Evolutionary conservation across 345 rosid genomes (phyloP), one percentile per base, ranked within the genome.

Genomic region (Bretschneidera sinensis): DNA sequence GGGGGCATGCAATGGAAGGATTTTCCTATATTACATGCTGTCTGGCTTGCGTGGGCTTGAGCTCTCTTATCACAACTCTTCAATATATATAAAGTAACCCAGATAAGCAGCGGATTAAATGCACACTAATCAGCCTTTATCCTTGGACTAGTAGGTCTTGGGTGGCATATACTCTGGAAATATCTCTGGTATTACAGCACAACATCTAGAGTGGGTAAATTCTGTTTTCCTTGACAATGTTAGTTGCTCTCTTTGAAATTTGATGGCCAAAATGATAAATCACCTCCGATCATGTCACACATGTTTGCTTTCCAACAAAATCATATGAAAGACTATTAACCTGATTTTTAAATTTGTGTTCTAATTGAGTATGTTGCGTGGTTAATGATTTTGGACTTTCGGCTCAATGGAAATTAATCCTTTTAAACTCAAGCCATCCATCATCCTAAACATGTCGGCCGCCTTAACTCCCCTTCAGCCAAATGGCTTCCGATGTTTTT

Each of bases 181-280:
- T 66, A 83, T 66, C 56, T 78, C 99, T 0, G 95, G 99, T 31
- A 82, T 89, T 63, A 89, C 96, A 0, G 97, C 95, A 68, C 98
- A 89, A 62, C 97, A 92, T 79, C 79, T 89, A 19, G 98, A 92
- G 81, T 89, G 96, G 96, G 97, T 89, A 70, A 76, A 65, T 66
- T 63, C 43, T 70, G 51, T 31, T 64, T 54, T 57, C 17, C 35
- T 59, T 25, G 54, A 55, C 34, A 21, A 25, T 67, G 49, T 57
- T 33, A n/a, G n/a, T 7, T 39, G 10, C 45, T 39, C 45, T 39
- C 33, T 28, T 28, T 8, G 45, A 11, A 39, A 39, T 39, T 14
- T 39, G 33, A 39, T 39, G 45, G 45, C 16, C 15, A 5, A 39
- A 39, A 39, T 7, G 11, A 39, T 7, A 4, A 13, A 39, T 14